Base-by-base conservation (phyloP, 225 moss, liverwort and hornwort species). In the Sphagnum tenellum region DNA sequence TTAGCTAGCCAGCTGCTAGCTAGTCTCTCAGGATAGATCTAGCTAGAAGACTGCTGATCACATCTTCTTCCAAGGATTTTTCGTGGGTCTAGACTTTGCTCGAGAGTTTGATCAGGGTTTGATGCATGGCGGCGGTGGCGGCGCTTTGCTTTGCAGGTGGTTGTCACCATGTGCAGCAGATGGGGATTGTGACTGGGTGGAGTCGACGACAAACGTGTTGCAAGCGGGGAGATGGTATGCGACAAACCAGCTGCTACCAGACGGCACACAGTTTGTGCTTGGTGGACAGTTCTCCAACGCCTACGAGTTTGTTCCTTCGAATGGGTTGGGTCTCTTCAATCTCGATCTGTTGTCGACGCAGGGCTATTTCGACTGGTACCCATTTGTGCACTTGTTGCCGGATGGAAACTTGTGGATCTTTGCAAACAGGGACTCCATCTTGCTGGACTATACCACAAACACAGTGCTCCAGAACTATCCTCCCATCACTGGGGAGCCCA, bases 341-440 rank as follows among this genome's bases (percentile, higher is more conserved):
- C 69, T 82, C 44, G 77, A 77, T 0, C 78, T 82, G 45, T 75
- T 82, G 45, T 12, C 56, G 0, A 4, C 65, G 12, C 56, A 71
- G 44, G 65, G 66, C 4, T 77, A 77, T 2, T 52, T 1, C 66
- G 75, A 75, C 49, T 56, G 75, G 3, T 82, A 82, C 64, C 81
- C 81, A 4, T 73, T 55, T 29, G 77, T 82, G 44, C 81, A 82
- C 56, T 75, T 82, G 46, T 77, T 82, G 2, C 81, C 81, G 0
- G 72, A 78, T 62, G 81, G 81, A 47, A 77, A 72, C 57, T 72
- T 82, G 50, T 82, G 61, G 62, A 67, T 82, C 48, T 72, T 82
- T 51, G 69, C 69, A 48, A 72, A 78, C 52, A 14, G 48, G 55
- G 78, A 71, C 3, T 78, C 81, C 46, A 58, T 82, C 5, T 63